Conservation (phyloP, 495 filamentous ascomycete genomes). For the Aspergillus carlsbadensis region DNA sequence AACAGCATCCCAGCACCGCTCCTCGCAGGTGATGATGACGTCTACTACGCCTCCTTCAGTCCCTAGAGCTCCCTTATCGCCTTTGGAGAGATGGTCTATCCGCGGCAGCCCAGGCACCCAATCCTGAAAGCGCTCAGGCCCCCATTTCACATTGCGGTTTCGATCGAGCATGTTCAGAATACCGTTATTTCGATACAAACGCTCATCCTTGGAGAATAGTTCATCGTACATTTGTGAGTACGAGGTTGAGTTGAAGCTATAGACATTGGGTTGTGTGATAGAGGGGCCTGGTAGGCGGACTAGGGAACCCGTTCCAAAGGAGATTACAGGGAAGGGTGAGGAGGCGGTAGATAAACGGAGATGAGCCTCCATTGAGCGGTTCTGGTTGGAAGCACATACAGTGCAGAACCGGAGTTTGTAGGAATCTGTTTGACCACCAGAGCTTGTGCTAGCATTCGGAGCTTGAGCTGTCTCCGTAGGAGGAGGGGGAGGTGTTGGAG, state of each 20-base stretch:
- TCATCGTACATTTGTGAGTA: conserved; percentile 91
- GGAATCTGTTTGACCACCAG: conserved; percentile 52
- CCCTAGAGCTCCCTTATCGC: conserved; percentile 71
- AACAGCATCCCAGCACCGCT: conserved; percentile 98
- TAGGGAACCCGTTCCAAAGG: conserved; percentile 93
- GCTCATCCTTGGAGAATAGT: conserved; percentile 77
- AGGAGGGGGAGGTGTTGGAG: conserved; percentile 55
- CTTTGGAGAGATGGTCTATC: conserved; percentile 53
- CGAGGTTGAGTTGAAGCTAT: conserved; percentile 91
- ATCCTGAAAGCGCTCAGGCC: conserved; percentile 97
- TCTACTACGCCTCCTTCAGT: conserved; percentile 91
- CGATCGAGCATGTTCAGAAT: conserved; percentile 93
- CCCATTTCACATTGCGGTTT: conserved; percentile 89
- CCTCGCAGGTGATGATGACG: conserved; percentile 95
- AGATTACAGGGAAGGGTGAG: conserved; percentile 84
- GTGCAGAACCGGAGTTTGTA: conserved; percentile 97
- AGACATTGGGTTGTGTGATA: conserved; percentile 92
- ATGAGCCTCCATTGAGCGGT: conserved; percentile 98
- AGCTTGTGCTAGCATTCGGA: conserved; percentile 39
- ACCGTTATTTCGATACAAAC: conserved; percentile 88
- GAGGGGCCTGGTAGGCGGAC: conserved; percentile 92
- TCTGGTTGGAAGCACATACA: conserved; percentile 96
- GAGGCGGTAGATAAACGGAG: conserved; percentile 75
- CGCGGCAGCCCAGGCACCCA: conserved; percentile 88
- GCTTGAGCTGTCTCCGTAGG: conserved; percentile 22